Percentiles rank a stretch among this genome's conserved stretches.
Conservation (phyloP, 805 yeast genomes). For the Saccharomycopsis sp. region DNA sequence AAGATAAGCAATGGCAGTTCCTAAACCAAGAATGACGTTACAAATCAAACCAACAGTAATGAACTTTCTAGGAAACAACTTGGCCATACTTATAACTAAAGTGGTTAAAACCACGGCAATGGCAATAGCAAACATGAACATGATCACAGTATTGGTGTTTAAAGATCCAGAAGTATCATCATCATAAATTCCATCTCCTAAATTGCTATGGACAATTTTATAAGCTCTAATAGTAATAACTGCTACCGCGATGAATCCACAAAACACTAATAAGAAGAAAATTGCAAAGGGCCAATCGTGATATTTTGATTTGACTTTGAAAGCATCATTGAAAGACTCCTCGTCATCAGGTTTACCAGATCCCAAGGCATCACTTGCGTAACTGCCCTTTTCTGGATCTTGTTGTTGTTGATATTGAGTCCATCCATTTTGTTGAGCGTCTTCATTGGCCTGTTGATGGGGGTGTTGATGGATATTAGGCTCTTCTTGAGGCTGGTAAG, state of each 20-base stretch:
- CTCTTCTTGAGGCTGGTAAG: conserved; percentile 8
- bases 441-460: not conserved
- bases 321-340: conserved; percentile 52
- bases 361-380: conserved; percentile 3
- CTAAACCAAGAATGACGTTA: conserved; percentile 60
- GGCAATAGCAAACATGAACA: conserved; percentile 22
- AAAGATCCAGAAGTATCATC: conserved; percentile 32
- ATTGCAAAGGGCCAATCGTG: conserved; percentile 67
- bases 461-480: conserved; percentile 15
- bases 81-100: conserved; percentile 3
- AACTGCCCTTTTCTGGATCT: conserved; percentile 11
- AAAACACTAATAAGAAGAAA: conserved; percentile 37
- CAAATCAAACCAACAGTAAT: conserved; percentile 58
- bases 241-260: conserved; percentile 64
- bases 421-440: conserved; percentile 9
- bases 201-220: conserved; percentile 38
- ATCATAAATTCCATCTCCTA: conserved; percentile 55
- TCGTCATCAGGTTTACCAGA: conserved; percentile 27
- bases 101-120: conserved; percentile 12
- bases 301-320: conserved; percentile 53
- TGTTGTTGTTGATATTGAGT: conserved; percentile 4
- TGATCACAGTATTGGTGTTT: conserved; percentile 63
- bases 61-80: conserved; percentile 52
- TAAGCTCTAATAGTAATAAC: conserved; percentile 59
- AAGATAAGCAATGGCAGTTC: conserved; percentile 67